Evolutionary conservation across 169 alveolate genomes (phyloP).

Genomic region (Plasmodium gonderi): DNA sequence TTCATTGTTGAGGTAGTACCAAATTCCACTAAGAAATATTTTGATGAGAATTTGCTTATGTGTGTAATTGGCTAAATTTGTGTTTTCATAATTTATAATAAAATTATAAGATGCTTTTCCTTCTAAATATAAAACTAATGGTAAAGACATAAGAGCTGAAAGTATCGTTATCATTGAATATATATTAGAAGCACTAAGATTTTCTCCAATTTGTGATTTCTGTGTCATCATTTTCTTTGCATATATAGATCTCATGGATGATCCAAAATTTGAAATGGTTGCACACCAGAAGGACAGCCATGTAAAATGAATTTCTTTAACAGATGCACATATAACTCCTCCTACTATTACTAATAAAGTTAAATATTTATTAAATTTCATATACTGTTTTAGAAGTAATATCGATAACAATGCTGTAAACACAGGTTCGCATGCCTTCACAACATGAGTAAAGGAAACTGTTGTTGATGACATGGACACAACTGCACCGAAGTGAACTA

Average conservation of each 20-base stretch:
- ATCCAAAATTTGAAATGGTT: constrained; percentile 85
- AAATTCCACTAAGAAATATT: constrained; percentile 78
- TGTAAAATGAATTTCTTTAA: constrained; percentile 84
- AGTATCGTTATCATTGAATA: constrained; percentile 84
- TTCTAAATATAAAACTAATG: constrained; percentile 80
- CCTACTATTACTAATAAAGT: constrained; percentile 83
- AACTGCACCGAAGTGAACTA: constrained; percentile 89
- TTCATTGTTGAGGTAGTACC: constrained; percentile 87
- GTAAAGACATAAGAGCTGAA: constrained; percentile 83
- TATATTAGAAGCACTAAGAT: constrained; percentile 81
- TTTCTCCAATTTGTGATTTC: constrained; percentile 81
- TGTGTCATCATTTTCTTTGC: constrained; percentile 85
- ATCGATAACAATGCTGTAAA: constrained; percentile 85
- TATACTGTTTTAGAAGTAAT: constrained; percentile 76
- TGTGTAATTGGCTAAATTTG: constrained; percentile 55
- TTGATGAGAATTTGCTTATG: constrained; percentile 25
- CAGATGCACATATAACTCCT: constrained; percentile 86
- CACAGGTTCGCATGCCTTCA: constrained; percentile 89
- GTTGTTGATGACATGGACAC: constrained; percentile 87
- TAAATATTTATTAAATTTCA: constrained; percentile 79
- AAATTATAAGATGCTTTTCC: constrained; percentile 54
- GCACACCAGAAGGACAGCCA: constrained; percentile 87
- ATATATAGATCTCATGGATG: constrained; percentile 78
- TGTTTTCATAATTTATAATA: not conserved
- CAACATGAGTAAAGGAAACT: constrained; percentile 88